phyloP scores from a whole-genome alignment of 495 filamentous ascomycete genomes.

The Penicillium cinerascens region DNA sequence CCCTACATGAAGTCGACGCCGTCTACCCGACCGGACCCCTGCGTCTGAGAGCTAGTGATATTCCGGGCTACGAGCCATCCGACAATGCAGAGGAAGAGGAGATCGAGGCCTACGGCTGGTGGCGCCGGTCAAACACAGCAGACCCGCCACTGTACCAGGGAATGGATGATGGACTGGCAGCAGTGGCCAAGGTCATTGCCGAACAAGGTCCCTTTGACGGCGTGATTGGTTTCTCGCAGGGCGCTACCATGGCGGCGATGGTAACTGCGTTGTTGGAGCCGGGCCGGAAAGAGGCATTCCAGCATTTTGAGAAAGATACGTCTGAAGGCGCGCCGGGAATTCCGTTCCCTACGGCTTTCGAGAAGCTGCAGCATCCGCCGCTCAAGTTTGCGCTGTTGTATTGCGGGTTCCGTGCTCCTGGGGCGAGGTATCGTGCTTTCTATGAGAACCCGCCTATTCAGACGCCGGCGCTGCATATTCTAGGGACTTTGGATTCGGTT shows the following conservation, averaged over 20 bases:
- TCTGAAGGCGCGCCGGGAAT: conserved; percentile 29
- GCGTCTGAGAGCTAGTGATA: conserved; percentile 60
- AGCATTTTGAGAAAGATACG: conserved; percentile 23
- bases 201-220: conserved; percentile 65
- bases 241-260: conserved; percentile 60
- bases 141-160: conserved; percentile 58
- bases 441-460: conserved; percentile 67
- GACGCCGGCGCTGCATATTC: conserved; percentile 77
- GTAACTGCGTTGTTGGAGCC: conserved; percentile 66
- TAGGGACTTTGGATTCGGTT: conserved; percentile 84
- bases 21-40: conserved; percentile 53
- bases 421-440: conserved; percentile 58
- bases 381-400: conserved; percentile 80
- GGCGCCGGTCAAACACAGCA: conserved; percentile 53
- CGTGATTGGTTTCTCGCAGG: conserved; percentile 74
- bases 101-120: conserved; percentile 80
- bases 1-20: conserved; percentile 49
- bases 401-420: conserved; percentile 71
- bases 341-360: conserved; percentile 51
- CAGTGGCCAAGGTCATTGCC: conserved; percentile 55
- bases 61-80: conserved; percentile 59
- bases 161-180: conserved; percentile 58
- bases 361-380: conserved; percentile 48
- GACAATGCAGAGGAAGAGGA: conserved; percentile 39
- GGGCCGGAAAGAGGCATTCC: conserved; percentile 46